Evolutionary conservation across 139 green algal species (phyloP).

Genomic region (Chlorella sp.): DNA sequence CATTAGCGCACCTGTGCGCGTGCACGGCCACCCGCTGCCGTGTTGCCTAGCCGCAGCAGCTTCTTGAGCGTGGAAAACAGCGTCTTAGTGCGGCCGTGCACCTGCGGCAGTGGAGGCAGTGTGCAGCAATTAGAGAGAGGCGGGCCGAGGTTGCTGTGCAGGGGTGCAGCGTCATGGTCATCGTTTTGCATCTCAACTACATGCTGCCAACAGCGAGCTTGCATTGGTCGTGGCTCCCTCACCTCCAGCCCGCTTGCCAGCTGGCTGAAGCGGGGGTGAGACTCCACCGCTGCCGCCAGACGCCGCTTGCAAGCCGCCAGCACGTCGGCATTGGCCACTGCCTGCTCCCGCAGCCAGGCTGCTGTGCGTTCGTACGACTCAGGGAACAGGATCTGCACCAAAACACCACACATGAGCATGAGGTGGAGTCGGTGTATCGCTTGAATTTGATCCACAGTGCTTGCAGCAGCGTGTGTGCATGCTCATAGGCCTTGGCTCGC

Average conservation of each 20-base stretch:
- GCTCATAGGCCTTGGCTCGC: too few relatives aligned
- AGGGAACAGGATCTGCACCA: constrained; percentile 84
- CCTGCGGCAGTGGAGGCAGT: background rate
- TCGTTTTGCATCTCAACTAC: too few relatives aligned
- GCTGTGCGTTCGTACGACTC: constrained; percentile 75
- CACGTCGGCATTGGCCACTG: constrained; percentile 49
- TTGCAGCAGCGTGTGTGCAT: too few relatives aligned
- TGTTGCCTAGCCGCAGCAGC: constrained; percentile 83
- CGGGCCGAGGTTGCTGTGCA: too few relatives aligned
- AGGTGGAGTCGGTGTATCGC: background rate
- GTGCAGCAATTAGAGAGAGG: too few relatives aligned
- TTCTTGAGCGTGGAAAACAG: constrained; percentile 95
- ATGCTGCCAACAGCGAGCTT: too few relatives aligned
- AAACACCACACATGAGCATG: too few relatives aligned
- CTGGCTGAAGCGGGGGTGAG: constrained; percentile 58
- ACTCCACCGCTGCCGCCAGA: constrained; percentile 1
- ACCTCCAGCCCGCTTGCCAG: constrained; percentile 53
- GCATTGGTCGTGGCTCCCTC: background rate
- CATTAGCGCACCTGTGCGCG: constrained; percentile 38
- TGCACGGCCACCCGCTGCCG: constrained; percentile 66
- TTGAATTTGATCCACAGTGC: too few relatives aligned
- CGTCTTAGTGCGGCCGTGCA: constrained; percentile 82
- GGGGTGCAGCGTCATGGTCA: too few relatives aligned
- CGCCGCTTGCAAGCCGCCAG: constrained; percentile 61
- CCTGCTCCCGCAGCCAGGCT: constrained; percentile 73